Evolutionary conservation across 192 early-diverging fungal species (phyloP).

Genomic region (Gigaspora rosea): DNA sequence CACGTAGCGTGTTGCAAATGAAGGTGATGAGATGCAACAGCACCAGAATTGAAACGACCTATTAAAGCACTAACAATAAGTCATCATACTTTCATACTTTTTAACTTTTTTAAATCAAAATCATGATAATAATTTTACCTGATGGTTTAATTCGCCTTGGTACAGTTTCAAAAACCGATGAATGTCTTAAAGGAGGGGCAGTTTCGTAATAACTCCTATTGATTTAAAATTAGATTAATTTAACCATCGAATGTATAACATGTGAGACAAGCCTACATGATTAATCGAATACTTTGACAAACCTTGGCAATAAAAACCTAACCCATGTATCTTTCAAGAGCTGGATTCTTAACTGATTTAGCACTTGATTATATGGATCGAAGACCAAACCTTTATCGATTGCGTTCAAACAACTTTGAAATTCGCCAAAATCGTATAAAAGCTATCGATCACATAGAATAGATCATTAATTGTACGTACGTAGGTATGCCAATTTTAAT

Average conservation of each 20-base stretch:
- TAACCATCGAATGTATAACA: not conserved
- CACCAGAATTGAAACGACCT: not conserved
- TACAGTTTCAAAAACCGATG: not conserved
- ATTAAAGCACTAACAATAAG: not conserved
- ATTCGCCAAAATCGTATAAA: conserved; percentile 7
- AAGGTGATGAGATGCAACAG: not conserved
- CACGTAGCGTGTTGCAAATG: not conserved
- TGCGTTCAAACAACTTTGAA: not conserved
- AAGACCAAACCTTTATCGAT: conserved; percentile 20
- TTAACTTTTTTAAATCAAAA: not conserved
- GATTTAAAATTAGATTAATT: not conserved
- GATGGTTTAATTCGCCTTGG: conserved; percentile 12
- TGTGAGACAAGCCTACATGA: too few species aligned
- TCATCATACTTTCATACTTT: too few species aligned
- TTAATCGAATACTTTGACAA: not conserved
- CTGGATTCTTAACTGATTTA: conserved; percentile 24
- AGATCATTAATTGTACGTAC: not conserved
- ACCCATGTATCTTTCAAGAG: conserved; percentile 22
- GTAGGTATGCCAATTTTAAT: too few species aligned
- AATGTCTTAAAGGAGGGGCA: conserved; percentile 1
- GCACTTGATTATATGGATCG: conserved; percentile 10
- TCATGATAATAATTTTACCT: not conserved
- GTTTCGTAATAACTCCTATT: conserved; percentile 24
- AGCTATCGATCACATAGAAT: not conserved
- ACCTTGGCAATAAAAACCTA: conserved; percentile 2